phyloP scores from a whole-genome alignment of 2,329 filamentous ascomycete species.

The Fusarium nodosum region DNA sequence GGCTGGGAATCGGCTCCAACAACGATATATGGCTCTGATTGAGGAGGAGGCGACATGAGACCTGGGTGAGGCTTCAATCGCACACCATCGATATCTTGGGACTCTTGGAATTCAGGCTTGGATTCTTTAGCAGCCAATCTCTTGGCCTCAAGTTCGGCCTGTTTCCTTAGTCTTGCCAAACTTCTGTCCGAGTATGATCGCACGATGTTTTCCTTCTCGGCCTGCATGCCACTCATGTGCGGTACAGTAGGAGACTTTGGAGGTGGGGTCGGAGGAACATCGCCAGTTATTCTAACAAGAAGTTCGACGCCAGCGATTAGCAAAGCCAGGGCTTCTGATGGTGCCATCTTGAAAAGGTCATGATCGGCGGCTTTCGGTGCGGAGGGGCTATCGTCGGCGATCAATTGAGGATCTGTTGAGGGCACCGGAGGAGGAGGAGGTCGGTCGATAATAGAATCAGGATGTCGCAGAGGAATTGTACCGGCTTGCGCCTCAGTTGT shows the following conservation, averaged over 20 bases:
- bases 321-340: conserved; percentile 81
- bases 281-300: conserved; percentile 79
- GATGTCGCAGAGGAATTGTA: conserved; percentile 41
- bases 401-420: conserved; percentile 56
- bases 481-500: conserved; percentile 42
- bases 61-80: conserved; percentile 59
- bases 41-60: conserved; percentile 45
- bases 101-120: conserved; percentile 17
- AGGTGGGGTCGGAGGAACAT: conserved; percentile 84
- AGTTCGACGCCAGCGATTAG: conserved; percentile 80
- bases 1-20: conserved; percentile 79
- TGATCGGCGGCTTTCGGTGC: conserved; percentile 57
- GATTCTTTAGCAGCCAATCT: conserved; percentile 39
- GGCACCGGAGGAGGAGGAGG: conserved; percentile 60
- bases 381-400: conserved; percentile 45
- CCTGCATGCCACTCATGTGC: conserved; percentile 73
- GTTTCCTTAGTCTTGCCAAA: conserved; percentile 60
- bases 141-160: conserved; percentile 54
- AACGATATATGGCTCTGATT: conserved; percentile 67
- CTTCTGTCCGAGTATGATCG: conserved; percentile 70
- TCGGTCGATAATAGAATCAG: conserved; percentile 44
- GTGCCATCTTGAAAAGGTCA: conserved; percentile 79
- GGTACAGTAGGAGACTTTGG: conserved; percentile 73
- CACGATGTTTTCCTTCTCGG: conserved; percentile 72
- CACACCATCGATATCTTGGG: conserved; percentile 67